Evolutionary conservation across 257 asterid genomes (phyloP), one percentile per base, ranked within the genome.

Genomic region (Forsythia suspensa): DNA sequence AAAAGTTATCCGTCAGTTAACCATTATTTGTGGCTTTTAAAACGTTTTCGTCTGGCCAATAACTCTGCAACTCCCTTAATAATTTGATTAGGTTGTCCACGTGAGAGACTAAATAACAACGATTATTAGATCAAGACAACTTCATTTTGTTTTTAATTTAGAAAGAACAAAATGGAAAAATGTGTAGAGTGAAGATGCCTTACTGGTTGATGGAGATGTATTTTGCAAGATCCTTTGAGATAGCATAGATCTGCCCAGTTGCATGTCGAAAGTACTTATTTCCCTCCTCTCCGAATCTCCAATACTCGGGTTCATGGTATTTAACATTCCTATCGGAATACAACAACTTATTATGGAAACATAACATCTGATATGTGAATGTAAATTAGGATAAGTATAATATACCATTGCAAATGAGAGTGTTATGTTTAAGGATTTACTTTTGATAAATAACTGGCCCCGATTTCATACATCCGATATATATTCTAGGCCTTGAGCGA

Each of bases 401-500:
- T 55, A 55, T 55, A 8, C 29, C 29, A 18, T 13, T 13, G 57
- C n/a, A 48, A 48, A 48, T 48, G n/a, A 11, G 38, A 24, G 38
- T 8, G 18, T 24, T 24, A 63, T 63, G 3, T 0, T 1, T 20
- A 15, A 63, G 24, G 46, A 77, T 20, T 75, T 85, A 90, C 95
- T 84, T 90, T 59, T 82, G 89, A 72, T 80, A 71, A 77, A 90
- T 88, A 80, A 90, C 95, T 46, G 91, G 95, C n/a, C 92, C 92
- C 0, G 92, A 90, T 77, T 90, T 90, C 92, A 90, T 90, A 66
- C 92, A 90, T 79, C 94, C 94, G 18, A 84, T 85, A 66, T 90
- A 90, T n/a, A 88, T 87, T 75, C 91, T 75, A 6, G 90, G 90
- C 82, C 82, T 86, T 37, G 89, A 78, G 4, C 91, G 88, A 72